These are phyloP conservation scores for Populus ilicifolia DNA, from an alignment of 345 rosid genomes.

Conservation along the genomic window DNA sequence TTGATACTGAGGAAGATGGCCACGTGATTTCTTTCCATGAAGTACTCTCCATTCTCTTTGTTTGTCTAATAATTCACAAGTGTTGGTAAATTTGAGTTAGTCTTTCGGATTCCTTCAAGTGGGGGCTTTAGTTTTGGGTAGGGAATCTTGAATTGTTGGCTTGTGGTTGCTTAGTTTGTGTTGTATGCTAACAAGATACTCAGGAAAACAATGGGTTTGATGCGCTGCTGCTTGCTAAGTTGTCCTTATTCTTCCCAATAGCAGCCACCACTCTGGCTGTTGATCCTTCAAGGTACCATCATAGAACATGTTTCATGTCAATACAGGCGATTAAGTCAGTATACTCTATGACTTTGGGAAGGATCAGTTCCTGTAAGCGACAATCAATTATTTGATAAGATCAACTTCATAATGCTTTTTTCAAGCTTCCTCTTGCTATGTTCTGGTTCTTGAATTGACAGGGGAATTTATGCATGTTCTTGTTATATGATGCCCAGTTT, in stretches of 20 bases:
- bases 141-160: not conserved
- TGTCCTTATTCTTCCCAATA: conserved; percentile 27
- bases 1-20: conserved; percentile 94
- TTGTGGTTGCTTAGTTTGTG: not conserved
- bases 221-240: conserved; percentile 3
- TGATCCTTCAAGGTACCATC: conserved; percentile 72
- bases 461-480: not conserved
- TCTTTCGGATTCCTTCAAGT: no score
- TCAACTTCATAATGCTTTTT: not conserved
- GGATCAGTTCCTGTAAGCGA: not conserved
- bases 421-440: not conserved
- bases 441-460: not conserved
- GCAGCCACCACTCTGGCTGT: conserved; percentile 88
- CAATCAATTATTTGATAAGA: not conserved
- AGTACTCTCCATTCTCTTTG: conserved; percentile 26
- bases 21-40: conserved; percentile 85
- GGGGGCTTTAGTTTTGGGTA: no score
- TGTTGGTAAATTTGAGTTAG: not conserved
- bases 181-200: no score
- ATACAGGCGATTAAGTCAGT: not conserved
- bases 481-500: not conserved
- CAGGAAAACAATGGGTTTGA: not conserved
- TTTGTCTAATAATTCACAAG: not conserved
- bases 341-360: not conserved
- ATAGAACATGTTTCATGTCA: not conserved